Evolutionary conservation across 2,329 filamentous ascomycete genomes (phyloP).

Genomic region (Cordyceps farinosa): DNA sequence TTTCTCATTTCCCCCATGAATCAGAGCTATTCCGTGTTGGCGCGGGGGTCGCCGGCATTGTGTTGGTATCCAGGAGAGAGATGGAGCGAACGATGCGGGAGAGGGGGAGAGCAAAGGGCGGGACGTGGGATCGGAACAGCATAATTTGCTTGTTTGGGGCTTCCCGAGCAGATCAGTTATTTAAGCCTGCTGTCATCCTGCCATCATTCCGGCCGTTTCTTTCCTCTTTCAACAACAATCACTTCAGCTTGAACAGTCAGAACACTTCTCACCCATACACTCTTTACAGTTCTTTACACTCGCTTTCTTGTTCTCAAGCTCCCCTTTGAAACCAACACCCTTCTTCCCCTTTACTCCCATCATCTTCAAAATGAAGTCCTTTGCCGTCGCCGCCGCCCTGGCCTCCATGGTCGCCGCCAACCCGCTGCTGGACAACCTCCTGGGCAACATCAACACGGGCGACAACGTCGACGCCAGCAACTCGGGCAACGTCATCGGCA

Average conservation of each 20-base stretch:
- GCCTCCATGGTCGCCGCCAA: constrained; percentile 19
- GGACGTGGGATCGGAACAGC: background rate
- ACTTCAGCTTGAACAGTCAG: constrained; percentile 18
- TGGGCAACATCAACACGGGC: background rate
- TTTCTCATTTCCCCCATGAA: constrained; percentile 19
- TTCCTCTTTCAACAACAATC: background rate
- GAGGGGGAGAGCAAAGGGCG: background rate
- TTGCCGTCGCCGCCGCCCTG: constrained; percentile 22
- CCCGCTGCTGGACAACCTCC: background rate
- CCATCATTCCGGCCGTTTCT: background rate
- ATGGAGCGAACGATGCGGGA: background rate
- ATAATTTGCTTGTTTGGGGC: background rate
- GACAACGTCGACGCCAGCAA: constrained; percentile 13
- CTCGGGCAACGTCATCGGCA: background rate
- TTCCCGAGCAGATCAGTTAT: constrained; percentile 10
- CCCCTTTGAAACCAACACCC: background rate
- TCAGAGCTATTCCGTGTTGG: constrained; percentile 13
- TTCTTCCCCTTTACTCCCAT: constrained; percentile 20
- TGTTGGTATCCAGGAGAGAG: background rate
- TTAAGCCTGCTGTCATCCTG: constrained; percentile 10
- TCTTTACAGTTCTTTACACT: constrained; percentile 16
- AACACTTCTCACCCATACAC: constrained; percentile 19
- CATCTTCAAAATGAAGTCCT: constrained; percentile 27
- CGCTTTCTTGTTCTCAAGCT: constrained; percentile 1
- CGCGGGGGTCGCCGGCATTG: background rate